Conservation (phyloP, 306 rosid species). For the Prunus armeniaca region DNA sequence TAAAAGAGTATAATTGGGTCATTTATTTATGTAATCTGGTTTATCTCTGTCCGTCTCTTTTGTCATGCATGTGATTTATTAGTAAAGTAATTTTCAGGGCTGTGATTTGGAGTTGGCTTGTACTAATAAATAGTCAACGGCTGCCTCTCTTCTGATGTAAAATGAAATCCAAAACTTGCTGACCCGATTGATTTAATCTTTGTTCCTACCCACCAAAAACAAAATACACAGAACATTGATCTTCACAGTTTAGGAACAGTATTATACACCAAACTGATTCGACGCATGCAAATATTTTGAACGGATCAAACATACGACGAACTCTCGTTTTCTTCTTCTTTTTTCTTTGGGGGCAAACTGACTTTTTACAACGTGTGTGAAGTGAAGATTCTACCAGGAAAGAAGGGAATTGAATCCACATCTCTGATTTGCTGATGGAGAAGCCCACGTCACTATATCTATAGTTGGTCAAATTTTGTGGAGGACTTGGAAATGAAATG, state of each 20-base stretch:
- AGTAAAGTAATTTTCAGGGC: neutral
- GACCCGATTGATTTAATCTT: too few relatives aligned
- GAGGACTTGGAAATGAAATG: neutral
- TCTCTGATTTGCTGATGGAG: too few relatives aligned
- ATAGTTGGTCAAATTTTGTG: too few relatives aligned
- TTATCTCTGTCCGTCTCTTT: neutral
- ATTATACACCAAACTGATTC: too few relatives aligned
- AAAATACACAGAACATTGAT: neutral
- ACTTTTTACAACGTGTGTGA: neutral
- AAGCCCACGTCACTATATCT: too few relatives aligned
- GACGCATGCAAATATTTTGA: neutral
- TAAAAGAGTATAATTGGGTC: neutral
- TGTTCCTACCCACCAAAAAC: too few relatives aligned
- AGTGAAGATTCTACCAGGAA: too few relatives aligned
- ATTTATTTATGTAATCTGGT: neutral
- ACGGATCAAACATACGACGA: neutral
- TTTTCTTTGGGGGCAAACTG: neutral
- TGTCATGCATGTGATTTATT: neutral
- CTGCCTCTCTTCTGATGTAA: too few relatives aligned
- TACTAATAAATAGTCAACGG: too few relatives aligned
- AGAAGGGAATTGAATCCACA: too few relatives aligned
- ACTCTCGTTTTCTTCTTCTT: neutral
- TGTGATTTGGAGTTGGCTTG: conserved; percentile 4
- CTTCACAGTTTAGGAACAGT: neutral
- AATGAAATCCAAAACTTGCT: too few relatives aligned